Base-by-base conservation (phyloP, 2,329 filamentous ascomycete genomes). In the Zymoseptoria ardabiliae region DNA sequence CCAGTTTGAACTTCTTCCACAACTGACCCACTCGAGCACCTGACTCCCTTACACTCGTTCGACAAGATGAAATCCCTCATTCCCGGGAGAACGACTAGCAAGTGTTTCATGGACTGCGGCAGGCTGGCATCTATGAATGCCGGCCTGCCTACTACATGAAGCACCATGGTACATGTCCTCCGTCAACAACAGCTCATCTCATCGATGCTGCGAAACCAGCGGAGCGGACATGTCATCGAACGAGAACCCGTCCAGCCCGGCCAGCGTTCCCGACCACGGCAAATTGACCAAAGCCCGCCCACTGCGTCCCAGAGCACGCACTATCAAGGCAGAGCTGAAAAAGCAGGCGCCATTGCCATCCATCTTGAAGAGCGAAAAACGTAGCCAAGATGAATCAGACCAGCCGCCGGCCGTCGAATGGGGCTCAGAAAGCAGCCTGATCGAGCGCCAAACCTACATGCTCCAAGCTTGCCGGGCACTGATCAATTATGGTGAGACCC, bases 401-500 rank as follows among this genome's bases (percentile, higher is more conserved):
- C 35, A 45, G 13, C 35, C 13, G 3, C 35, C 17, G 13, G 17
- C 35, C 35, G 17, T 45, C 35, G 17, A 13, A 7, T 45, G 13
- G 13, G 17, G 13, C 17, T 45, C 35, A n/a, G 17, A 45, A n/a
- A 13, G 13, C 13, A 45, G 35, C 35, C 35, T 45, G 35, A 13
- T 45, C 17, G 35, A 45, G 13, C 84, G 91, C 2, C 91, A 96
- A 66, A 83, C 84, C 56, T 96, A 96, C 71, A 81, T 96, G 10
- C 81, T 92, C 56, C 91, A 90, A 72, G 82, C 96, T 50, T 96
- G 92, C 71, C 84, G 86, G 35, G 90, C 90, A 1, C 77, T 97
- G 58, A 96, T 97, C 91, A 81, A 85, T 69, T 96, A 90, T 65
- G 92, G 35, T 45, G 17, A 45, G 35, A 13, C 17, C 35, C 13